Evolutionary conservation across 352 stramenopile genomes (phyloP).

Genomic region (Phytopythium boreale): DNA sequence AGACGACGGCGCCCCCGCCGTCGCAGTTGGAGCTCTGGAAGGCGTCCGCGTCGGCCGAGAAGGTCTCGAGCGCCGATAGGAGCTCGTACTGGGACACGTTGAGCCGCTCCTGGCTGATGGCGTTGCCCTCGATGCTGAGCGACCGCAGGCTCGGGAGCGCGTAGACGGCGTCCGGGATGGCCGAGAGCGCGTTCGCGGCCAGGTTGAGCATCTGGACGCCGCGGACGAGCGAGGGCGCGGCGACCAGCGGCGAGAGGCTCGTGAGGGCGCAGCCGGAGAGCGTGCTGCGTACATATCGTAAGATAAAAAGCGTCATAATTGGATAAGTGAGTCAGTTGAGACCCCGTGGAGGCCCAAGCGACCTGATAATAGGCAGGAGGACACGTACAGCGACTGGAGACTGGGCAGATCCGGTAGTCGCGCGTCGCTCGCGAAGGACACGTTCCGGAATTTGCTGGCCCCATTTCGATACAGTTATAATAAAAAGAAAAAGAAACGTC

Average conservation of each 20-base stretch:
- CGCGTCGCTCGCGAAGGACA: not conserved
- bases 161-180: not conserved
- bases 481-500: not conserved
- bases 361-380: too few relatives aligned
- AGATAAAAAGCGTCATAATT: not conserved
- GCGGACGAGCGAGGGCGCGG: not conserved
- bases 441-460: not conserved
- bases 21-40: constrained; percentile 4
- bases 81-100: not conserved
- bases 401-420: not conserved
- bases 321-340: not conserved
- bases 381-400: not conserved
- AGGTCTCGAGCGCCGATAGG: not conserved
- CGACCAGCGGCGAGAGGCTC: not conserved
- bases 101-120: not conserved
- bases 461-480: too few relatives aligned
- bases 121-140: not conserved
- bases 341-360: too few relatives aligned
- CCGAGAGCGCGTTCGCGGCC: not conserved
- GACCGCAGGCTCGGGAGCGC: not conserved
- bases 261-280: not conserved
- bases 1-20: not conserved
- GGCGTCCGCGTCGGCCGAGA: not conserved
- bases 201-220: not conserved
- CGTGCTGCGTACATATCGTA: not conserved